These are phyloP conservation scores for Candida pseudofarinosa DNA, from an alignment of 805 yeast species.

Conservation along the genomic window DNA sequence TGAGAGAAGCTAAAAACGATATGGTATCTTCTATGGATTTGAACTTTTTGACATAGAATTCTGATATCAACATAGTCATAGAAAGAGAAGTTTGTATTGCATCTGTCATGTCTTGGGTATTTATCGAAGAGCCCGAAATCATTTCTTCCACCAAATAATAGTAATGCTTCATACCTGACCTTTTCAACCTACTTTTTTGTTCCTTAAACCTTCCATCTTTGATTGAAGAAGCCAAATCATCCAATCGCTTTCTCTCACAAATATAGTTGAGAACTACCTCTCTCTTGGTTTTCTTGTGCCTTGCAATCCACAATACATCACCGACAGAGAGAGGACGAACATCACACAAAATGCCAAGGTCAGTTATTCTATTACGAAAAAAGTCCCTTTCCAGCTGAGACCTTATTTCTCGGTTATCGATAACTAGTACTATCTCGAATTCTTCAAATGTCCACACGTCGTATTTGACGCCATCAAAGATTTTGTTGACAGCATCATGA, in stretches of 20 bases:
- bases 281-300: slow-evolving; percentile 49
- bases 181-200: slow-evolving; percentile 72
- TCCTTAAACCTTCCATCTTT: slow-evolving; percentile 86
- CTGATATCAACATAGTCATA: slow-evolving; percentile 59
- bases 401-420: slow-evolving; percentile 82
- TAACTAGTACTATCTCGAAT: slow-evolving; percentile 55
- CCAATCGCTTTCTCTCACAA: slow-evolving; percentile 86
- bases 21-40: slow-evolving; percentile 72
- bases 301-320: slow-evolving; percentile 87
- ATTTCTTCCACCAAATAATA: slow-evolving; percentile 81
- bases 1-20: slow-evolving; percentile 49
- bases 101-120: slow-evolving; percentile 46
- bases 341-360: slow-evolving; percentile 47
- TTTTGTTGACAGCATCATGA: slow-evolving; percentile 23
- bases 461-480: slow-evolving; percentile 26
- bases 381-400: slow-evolving; percentile 65
- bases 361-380: slow-evolving; percentile 52
- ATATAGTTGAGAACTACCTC: slow-evolving; percentile 75
- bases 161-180: slow-evolving; percentile 63
- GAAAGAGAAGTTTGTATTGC: slow-evolving; percentile 76
- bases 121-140: slow-evolving; percentile 38
- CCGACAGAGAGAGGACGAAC: slow-evolving; percentile 70
- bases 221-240: slow-evolving; percentile 79
- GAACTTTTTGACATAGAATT: slow-evolving; percentile 66
- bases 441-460: slow-evolving; percentile 59